These are phyloP conservation scores for Ballota nigra DNA, from an alignment of 257 asterid genomes.

Conservation along the genomic window DNA sequence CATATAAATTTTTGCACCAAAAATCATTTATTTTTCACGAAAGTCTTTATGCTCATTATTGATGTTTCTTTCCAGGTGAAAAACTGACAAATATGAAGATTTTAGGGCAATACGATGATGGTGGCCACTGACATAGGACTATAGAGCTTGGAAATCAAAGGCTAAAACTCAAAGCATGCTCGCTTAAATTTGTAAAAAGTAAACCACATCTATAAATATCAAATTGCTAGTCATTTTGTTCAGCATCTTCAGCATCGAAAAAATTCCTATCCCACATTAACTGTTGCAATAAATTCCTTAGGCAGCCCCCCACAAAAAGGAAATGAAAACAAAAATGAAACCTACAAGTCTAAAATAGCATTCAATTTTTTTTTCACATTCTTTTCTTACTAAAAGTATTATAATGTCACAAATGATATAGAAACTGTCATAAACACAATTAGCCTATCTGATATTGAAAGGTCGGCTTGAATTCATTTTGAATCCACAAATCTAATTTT, in stretches of 20 bases:
- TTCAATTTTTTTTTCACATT: neutral
- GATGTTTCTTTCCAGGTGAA: neutral
- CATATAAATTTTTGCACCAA: neutral
- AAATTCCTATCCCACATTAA: neutral
- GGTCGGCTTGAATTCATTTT: neutral
- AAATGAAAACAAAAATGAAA: neutral
- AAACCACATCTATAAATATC: neutral
- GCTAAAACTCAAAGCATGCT: neutral
- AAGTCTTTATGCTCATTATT: neutral
- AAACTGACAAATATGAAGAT: conserved; percentile 3
- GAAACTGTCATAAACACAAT: neutral
- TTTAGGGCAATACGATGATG: neutral
- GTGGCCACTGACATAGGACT: conserved; percentile 9
- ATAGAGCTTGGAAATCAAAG: neutral
- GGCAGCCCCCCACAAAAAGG: neutral
- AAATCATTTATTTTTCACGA: neutral
- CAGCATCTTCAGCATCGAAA: neutral
- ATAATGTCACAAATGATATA: neutral
- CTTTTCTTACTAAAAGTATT: neutral
- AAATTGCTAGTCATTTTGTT: neutral
- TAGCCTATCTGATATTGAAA: neutral
- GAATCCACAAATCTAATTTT: neutral
- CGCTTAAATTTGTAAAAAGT: neutral
- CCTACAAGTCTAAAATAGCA: neutral
- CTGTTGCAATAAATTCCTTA: neutral